Evolutionary conservation across 139 green algal genomes (phyloP).

Genomic region (Tetradesmus lagerheimii): DNA sequence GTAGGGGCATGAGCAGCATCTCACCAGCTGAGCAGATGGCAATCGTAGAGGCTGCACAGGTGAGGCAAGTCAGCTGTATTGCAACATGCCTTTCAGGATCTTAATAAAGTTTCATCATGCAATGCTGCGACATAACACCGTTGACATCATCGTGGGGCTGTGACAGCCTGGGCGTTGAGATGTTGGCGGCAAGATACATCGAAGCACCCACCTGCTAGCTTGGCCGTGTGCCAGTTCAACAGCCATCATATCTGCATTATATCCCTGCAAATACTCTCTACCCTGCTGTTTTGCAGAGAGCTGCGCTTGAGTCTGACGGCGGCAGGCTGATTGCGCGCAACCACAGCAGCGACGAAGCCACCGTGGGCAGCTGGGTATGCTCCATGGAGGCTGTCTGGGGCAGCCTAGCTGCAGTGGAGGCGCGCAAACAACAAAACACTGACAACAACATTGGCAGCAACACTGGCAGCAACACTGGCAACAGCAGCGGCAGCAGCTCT

Average conservation of each 20-base stretch:
- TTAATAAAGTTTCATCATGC: too few relatives aligned
- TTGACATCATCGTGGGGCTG: too few relatives aligned
- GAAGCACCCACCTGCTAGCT: too few relatives aligned
- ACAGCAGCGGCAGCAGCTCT: background rate
- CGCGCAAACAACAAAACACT: background rate
- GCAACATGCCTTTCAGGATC: too few relatives aligned
- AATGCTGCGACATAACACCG: too few relatives aligned
- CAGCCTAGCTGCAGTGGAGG: background rate
- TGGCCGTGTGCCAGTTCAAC: too few relatives aligned
- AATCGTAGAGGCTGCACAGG: background rate
- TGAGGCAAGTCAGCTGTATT: background rate
- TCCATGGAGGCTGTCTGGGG: background rate
- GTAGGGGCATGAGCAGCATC: background rate
- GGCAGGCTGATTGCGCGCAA: background rate
- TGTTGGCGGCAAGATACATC: too few relatives aligned
- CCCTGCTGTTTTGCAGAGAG: background rate
- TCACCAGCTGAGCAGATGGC: background rate
- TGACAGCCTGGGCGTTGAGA: too few relatives aligned
- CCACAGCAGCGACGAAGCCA: background rate
- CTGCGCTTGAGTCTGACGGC: background rate
- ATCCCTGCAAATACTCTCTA: too few relatives aligned
- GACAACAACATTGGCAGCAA: background rate
- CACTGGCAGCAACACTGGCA: background rate
- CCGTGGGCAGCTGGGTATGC: background rate
- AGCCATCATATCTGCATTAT: too few relatives aligned